Evolutionary conservation across 352 stramenopile species (phyloP).

Genomic region (Halophytophthora polymorphica): DNA sequence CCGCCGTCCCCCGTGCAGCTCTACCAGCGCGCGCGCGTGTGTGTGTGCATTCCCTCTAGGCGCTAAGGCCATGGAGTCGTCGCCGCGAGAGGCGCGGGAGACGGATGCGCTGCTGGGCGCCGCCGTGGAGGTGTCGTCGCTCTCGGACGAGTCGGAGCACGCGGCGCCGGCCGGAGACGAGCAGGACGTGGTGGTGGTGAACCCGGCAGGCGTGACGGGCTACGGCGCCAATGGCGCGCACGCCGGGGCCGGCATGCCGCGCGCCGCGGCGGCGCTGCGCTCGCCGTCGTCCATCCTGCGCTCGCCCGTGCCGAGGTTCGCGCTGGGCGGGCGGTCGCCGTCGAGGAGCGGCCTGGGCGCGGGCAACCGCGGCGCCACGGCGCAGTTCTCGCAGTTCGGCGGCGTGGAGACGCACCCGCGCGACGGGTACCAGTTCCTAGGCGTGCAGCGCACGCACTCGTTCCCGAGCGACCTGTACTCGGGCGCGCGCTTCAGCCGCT

Average conservation of each 20-base stretch:
- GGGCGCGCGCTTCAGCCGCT: conserved; percentile 62
- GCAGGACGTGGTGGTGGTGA: conserved; percentile 17
- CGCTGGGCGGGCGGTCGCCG: conserved; percentile 11
- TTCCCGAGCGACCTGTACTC: conserved; percentile 79
- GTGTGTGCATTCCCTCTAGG: neutral
- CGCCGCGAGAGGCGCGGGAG: conserved; percentile 29
- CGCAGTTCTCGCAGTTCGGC: conserved; percentile 10
- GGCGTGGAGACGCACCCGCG: neutral
- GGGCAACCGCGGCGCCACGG: conserved; percentile 5
- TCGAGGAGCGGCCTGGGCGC: conserved; percentile 9
- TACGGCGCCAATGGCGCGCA: neutral
- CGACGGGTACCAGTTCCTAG: conserved; percentile 33
- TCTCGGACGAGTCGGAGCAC: conserved; percentile 16
- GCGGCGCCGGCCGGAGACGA: conserved; percentile 10
- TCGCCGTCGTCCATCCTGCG: conserved; percentile 37
- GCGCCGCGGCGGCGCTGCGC: conserved; percentile 25
- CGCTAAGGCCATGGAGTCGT: conserved; percentile 25
- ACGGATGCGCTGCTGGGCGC: conserved; percentile 39
- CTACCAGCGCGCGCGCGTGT: no score
- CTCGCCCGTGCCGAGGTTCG: conserved; percentile 28
- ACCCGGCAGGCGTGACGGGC: conserved; percentile 1
- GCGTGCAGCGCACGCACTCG: conserved; percentile 71
- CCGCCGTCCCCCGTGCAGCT: no score
- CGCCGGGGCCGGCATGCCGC: conserved; percentile 1
- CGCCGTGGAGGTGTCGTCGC: conserved; percentile 14